phyloP scores from a whole-genome alignment of 2,329 filamentous ascomycete species.

The Ophiostoma australiae region DNA sequence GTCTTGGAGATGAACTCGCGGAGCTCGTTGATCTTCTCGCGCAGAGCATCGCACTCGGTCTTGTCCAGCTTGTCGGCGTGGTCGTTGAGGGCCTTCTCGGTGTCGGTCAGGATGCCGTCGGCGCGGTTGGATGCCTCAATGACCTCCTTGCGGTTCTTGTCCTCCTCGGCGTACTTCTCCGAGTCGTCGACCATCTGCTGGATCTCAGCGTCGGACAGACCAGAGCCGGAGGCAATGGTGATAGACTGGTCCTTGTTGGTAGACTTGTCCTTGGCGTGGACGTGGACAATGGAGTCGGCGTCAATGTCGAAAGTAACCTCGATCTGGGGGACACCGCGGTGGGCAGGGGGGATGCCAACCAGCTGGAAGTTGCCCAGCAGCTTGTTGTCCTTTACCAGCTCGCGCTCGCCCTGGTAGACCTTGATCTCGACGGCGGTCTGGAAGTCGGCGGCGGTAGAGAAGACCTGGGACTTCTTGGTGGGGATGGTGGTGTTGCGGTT shows the following conservation, averaged over 20 bases:
- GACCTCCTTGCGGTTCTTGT: conserved; percentile 93
- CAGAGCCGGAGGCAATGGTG: conserved; percentile 96
- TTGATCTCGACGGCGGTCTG: conserved; percentile 98
- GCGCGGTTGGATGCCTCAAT: conserved; percentile 98
- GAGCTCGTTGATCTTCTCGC: conserved; percentile 83
- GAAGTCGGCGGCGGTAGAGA: conserved; percentile 99
- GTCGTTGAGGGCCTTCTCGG: conserved; percentile 96
- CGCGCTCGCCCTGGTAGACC: conserved; percentile 98
- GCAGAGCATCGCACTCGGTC: conserved; percentile 85
- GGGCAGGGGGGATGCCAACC: conserved; percentile 90
- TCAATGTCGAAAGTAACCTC: conserved; percentile 98
- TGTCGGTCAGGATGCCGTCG: conserved; percentile 93
- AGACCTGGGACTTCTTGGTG: conserved; percentile 99
- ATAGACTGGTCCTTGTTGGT: conserved; percentile 99
- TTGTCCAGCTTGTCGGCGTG: conserved; percentile 95
- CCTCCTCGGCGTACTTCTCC: conserved; percentile 88
- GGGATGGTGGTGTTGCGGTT: conserved; percentile 99
- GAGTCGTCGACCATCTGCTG: conserved; percentile 97
- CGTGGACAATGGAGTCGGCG: conserved; percentile 99
- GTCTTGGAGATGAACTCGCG: conserved; percentile 90
- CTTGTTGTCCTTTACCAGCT: conserved; percentile 99
- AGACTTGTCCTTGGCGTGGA: conserved; percentile 96
- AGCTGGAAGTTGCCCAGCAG: conserved; percentile 98
- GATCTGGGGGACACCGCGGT: conserved; percentile 96
- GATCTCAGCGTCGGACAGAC: conserved; percentile 91